These are phyloP conservation scores for Phytomonas serpens DNA, from an alignment of 208 protist species.

Conservation along the genomic window DNA sequence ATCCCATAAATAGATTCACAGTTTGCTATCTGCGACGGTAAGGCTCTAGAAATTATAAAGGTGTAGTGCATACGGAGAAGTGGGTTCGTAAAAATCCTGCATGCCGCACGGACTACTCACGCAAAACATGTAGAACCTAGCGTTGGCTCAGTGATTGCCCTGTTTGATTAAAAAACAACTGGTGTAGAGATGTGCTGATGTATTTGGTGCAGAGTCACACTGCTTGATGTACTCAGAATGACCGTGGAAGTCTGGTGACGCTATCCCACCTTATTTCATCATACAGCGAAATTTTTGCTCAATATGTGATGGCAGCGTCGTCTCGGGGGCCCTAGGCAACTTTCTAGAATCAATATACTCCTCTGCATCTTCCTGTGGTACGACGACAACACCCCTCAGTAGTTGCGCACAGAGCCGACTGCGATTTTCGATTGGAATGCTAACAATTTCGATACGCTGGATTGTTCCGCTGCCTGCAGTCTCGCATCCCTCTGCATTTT, in stretches of 20 bases:
- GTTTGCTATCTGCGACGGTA: background rate
- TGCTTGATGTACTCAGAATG: conserved; percentile 20
- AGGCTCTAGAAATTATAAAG: conserved; percentile 8
- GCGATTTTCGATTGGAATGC: conserved; percentile 34
- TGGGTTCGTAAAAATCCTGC: conserved; percentile 3
- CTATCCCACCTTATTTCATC: conserved; percentile 24
- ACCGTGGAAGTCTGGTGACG: conserved; percentile 35
- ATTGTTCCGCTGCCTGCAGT: background rate
- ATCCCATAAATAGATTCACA: conserved; percentile 5
- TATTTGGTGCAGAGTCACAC: conserved; percentile 13
- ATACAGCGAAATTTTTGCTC: conserved; percentile 22
- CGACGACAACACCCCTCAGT: conserved; percentile 15
- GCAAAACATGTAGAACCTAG: conserved; percentile 13
- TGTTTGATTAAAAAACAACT: conserved; percentile 10
- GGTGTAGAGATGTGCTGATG: conserved; percentile 14
- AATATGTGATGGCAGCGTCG: conserved; percentile 27
- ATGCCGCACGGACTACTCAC: conserved; percentile 14
- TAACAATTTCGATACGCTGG: conserved; percentile 3
- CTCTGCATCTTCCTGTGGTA: conserved; percentile 24
- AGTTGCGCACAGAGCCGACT: conserved; percentile 25
- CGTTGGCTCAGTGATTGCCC: background rate
- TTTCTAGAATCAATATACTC: conserved; percentile 21
- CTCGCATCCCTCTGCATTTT: background rate
- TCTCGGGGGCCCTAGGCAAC: conserved; percentile 26
- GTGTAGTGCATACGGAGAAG: conserved; percentile 13